Conservation (phyloP, 2,329 filamentous ascomycete species). For the Paraconiothyrium sp. region DNA sequence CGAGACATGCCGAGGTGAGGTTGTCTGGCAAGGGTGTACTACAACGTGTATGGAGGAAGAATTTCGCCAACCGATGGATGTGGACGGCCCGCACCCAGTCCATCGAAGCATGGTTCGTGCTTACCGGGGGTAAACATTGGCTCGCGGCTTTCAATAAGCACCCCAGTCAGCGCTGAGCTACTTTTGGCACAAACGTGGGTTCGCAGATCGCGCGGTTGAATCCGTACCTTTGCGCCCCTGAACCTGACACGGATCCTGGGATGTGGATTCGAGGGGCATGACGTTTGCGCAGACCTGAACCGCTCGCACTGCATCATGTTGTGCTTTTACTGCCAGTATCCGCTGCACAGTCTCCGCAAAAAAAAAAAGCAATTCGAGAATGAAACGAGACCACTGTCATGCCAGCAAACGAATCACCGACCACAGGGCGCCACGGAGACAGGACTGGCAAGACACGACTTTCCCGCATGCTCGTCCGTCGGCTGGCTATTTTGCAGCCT, state of each 20-base stretch:
- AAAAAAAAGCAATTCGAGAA: slow-evolving; percentile 6
- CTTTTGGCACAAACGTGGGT: slow-evolving; percentile 48
- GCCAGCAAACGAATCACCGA: slow-evolving; percentile 23
- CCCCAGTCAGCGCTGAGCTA: slow-evolving; percentile 34
- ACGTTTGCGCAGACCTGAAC: slow-evolving; percentile 15
- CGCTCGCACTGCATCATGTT: slow-evolving; percentile 18
- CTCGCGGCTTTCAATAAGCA: slow-evolving; percentile 29
- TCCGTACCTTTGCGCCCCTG: slow-evolving; percentile 34
- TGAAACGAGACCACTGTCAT: slow-evolving; percentile 14
- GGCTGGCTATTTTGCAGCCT: slow-evolving; percentile 26
- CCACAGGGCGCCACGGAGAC: slow-evolving; percentile 28
- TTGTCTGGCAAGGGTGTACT: slow-evolving; percentile 1
- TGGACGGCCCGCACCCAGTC: slow-evolving; percentile 15
- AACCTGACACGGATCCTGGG: slow-evolving; percentile 22
- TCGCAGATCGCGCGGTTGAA: slow-evolving; percentile 51
- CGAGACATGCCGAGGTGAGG: slow-evolving; percentile 4
- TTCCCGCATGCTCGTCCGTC: slow-evolving; percentile 27
- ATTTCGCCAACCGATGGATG: slow-evolving; percentile 14
- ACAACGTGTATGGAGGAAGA: slow-evolving; percentile 15
- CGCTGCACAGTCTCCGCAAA: slow-evolving; percentile 15
- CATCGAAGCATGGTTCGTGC: slow-evolving; percentile 14
- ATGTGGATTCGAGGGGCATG: slow-evolving; percentile 15
- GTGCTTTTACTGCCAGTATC: slow-evolving; percentile 16
- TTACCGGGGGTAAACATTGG: slow-evolving; percentile 24
- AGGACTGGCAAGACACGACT: slow-evolving; percentile 21